Evolutionary conservation across 805 yeast species (phyloP), one percentile per base, ranked within the genome.

Genomic region (Candida gorgasii): DNA sequence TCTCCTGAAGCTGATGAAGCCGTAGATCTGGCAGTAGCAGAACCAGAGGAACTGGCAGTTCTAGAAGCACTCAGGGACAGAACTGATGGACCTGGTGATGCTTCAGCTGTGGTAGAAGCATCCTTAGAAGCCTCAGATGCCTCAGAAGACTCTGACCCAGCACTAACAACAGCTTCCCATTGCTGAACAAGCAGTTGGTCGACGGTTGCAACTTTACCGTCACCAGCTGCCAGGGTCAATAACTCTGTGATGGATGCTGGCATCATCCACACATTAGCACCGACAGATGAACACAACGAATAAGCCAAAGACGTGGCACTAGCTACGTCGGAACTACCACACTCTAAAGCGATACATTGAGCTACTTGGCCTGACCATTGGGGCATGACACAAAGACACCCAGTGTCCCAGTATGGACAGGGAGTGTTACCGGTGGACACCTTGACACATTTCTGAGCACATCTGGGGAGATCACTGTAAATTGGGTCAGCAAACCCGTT

Each of bases 371-470:
- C 74, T 27, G 67, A 61, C 72, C 73, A 72, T 46, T 64, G 69
- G 12, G 75, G 71, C 74, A 73, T 70, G 22, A 72, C 73, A 46
- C 78, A 73, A 37, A 73, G 61, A 47, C 78, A 73, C 7, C 78
- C 78, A 20, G 77, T 69, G 49, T 73, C 78, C 77, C 77, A 73
- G 54, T 73, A 71, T 35, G 79, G 79, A 49, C 79, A 73, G 16
- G 78, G 78, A 5, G 79, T 74, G 40, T 65, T 70, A 26, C 60
- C 56, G 9, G 68, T 62, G 19, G 60, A 52, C 23, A 57, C 54
- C 37, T 65, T 54, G 13, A 67, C 75, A 56, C 79, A 73, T 3
- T 57, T 48, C 40, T 57, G 45, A 28, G 78, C 79, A 56, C 78
- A 74, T 1, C 51, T 36, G 20, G 79, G 78, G 20, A 73, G 54